Percentiles rank a stretch among this genome's conserved stretches.
Conservation (phyloP, 192 early-diverging fungal genomes). For the Allomyces arbusculus region DNA sequence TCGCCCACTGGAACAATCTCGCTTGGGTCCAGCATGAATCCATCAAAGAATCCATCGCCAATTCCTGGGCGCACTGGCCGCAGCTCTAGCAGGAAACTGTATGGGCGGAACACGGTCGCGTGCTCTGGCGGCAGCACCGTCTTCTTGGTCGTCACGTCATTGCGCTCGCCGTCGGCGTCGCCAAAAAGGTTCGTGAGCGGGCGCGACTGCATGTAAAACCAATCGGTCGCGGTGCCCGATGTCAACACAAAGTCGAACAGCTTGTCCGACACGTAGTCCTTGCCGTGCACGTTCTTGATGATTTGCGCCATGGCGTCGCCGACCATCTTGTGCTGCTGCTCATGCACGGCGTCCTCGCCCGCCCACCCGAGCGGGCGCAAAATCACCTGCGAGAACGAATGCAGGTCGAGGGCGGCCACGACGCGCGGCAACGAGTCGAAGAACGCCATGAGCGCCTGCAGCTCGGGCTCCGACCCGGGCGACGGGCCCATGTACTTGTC, state of each 20-base stretch:
- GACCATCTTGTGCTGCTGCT: slow-evolving; percentile 10
- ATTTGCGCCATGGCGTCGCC: slow-evolving; percentile 7
- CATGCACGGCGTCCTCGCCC: slow-evolving; percentile 7
- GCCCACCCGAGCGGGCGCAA: slow-evolving; percentile 16
- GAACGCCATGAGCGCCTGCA: slow-evolving; percentile 19
- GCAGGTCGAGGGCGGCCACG: slow-evolving; percentile 25
- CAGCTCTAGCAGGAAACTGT: slow-evolving; percentile 33
- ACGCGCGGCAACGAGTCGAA: slow-evolving; percentile 14
- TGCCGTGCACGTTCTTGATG: slow-evolving; percentile 11
- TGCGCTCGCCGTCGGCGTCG: too few species aligned
- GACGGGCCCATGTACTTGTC: slow-evolving; percentile 22
- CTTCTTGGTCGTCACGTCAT: not conserved
- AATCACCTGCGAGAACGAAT: slow-evolving; percentile 30
- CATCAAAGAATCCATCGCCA: not conserved
- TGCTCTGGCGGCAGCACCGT: not conserved
- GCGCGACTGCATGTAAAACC: slow-evolving; percentile 13
- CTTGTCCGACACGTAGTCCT: slow-evolving; percentile 15
- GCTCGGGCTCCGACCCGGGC: slow-evolving; percentile 18
- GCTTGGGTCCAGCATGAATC: slow-evolving; percentile 33
- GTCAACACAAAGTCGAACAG: slow-evolving; percentile 30
- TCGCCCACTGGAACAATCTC: slow-evolving; percentile 33
- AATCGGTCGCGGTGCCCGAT: slow-evolving; percentile 28
- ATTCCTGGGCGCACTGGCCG: slow-evolving; percentile 13
- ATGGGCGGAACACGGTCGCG: slow-evolving; percentile 13
- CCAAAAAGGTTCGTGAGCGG: too few species aligned